Conservation (phyloP, 306 rosid species). For the Rosa lucieae region DNA sequence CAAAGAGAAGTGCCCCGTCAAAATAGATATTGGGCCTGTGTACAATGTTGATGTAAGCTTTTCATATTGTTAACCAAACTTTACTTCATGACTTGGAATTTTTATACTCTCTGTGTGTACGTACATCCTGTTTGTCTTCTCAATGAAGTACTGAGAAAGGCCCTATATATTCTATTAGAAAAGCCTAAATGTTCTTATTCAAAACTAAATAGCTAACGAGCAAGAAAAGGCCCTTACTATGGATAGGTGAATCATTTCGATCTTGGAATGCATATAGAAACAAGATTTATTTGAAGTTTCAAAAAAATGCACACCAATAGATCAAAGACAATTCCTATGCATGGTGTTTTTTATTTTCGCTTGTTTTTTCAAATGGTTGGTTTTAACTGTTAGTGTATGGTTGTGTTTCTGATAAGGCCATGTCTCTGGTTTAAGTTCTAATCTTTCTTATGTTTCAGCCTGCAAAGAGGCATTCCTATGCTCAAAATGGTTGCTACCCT, state of each 20-base stretch:
- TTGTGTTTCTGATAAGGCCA: neutral
- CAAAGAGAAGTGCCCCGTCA: conserved; percentile 69
- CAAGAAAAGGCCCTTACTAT: too few species aligned
- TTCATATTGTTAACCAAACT: neutral
- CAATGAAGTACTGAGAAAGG: neutral
- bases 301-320: neutral
- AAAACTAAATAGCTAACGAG: too few species aligned
- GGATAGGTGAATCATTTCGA: neutral
- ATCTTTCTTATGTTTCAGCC: conserved; percentile 55
- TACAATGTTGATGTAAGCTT: conserved; percentile 63
- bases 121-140: neutral
- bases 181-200: too few species aligned
- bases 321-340: neutral
- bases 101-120: neutral
- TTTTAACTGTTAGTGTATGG: conserved; percentile 3
- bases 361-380: neutral
- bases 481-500: conserved; percentile 74
- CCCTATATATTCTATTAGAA: too few species aligned
- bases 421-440: neutral
- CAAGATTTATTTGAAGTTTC: neutral
- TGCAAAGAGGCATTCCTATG: conserved; percentile 76
- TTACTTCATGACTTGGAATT: neutral
- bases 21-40: conserved; percentile 87
- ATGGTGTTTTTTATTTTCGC: neutral
- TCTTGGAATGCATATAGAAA: neutral